These are phyloP conservation scores for Eucalyptus virginea DNA, from an alignment of 345 rosid species.

Conservation along the genomic window DNA sequence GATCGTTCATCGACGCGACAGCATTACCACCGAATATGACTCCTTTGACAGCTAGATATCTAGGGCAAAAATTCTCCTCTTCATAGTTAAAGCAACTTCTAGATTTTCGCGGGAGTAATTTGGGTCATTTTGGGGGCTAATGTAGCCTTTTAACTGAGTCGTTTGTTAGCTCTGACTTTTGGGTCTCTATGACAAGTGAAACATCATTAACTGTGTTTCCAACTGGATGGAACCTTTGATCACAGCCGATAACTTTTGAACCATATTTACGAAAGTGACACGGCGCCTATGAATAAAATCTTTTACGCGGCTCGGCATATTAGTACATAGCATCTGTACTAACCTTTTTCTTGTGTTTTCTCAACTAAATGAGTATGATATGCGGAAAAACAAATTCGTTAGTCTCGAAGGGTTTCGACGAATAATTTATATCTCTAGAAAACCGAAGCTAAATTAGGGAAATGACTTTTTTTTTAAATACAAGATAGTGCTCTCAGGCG, in stretches of 20 bases:
- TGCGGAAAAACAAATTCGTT: neutral
- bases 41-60: neutral
- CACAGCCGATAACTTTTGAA: neutral
- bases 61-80: neutral
- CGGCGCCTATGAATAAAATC: neutral
- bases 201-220: neutral
- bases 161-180: neutral
- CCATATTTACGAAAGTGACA: neutral
- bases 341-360: neutral
- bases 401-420: neutral
- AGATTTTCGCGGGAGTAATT: neutral
- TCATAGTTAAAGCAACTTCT: neutral
- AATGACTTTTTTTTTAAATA: neutral
- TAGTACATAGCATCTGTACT: neutral
- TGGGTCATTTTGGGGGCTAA: neutral
- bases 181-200: neutral
- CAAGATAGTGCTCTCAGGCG: neutral
- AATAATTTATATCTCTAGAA: neutral
- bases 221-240: neutral
- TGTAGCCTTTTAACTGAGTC: neutral
- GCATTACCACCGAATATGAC: neutral
- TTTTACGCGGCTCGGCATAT: neutral
- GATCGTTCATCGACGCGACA: neutral
- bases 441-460: neutral
- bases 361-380: neutral